Conservation (phyloP, 2,329 filamentous ascomycete species). For the Arthrinium puccinioides region DNA sequence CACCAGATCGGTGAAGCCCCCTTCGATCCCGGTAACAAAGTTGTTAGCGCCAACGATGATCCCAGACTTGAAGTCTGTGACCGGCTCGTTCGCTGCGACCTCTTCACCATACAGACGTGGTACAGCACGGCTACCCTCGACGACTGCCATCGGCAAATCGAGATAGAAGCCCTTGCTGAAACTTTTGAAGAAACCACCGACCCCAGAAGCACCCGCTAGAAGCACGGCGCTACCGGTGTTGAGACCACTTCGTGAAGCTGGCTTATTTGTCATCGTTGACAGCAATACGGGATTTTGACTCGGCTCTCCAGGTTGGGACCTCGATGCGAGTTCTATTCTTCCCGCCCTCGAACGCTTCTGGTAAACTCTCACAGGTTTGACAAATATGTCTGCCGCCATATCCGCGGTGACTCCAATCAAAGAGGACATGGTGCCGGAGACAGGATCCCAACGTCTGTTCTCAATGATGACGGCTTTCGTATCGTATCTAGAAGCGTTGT, state of each 20-base stretch:
- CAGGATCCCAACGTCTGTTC: conserved; percentile 24
- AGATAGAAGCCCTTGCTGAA: background rate
- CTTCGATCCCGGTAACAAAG: background rate
- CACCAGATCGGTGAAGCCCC: conserved; percentile 1
- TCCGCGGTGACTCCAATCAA: conserved; percentile 4
- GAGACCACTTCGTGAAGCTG: background rate
- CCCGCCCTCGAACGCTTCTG: background rate
- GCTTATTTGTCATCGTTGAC: background rate
- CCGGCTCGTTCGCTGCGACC: background rate
- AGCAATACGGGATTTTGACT: background rate
- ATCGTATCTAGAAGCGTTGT: conserved; percentile 32
- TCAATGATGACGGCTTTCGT: conserved; percentile 26
- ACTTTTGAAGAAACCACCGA: background rate
- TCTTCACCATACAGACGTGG: background rate
- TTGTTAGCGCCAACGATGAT: background rate
- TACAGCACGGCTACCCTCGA: background rate
- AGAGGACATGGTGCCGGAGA: conserved; percentile 17
- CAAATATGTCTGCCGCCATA: background rate
- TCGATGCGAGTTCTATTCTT: background rate
- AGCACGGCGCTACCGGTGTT: background rate
- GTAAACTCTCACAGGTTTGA: conserved; percentile 20
- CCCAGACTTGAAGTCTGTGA: conserved; percentile 1
- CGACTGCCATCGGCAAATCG: background rate
- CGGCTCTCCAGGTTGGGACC: background rate
- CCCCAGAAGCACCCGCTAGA: background rate